phyloP scores from a whole-genome alignment of 306 rosid genomes.

The Sesbania bispinosa region DNA sequence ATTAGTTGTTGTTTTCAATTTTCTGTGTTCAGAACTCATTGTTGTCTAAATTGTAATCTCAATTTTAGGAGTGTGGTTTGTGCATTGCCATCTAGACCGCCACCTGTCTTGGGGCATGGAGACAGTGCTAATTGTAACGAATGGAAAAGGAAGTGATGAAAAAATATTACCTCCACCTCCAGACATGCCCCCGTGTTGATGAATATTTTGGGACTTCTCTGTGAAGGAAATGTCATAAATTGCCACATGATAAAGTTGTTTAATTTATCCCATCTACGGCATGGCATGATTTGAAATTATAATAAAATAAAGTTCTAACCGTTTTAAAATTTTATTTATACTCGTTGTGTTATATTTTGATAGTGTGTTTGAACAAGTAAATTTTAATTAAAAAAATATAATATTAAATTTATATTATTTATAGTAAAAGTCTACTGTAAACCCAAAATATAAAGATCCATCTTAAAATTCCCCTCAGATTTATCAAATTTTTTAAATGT shows the following conservation, averaged over 20 bases:
- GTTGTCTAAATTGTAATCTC: not conserved
- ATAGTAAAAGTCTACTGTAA: no score
- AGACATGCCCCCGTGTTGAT: slow-evolving; percentile 56
- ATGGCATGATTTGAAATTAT: no score
- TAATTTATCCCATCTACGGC: no score
- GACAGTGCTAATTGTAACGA: slow-evolving; percentile 18
- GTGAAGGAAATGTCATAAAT: not conserved
- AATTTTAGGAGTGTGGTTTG: slow-evolving; percentile 53
- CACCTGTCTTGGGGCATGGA: slow-evolving; percentile 35
- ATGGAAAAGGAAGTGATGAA: slow-evolving; percentile 27
- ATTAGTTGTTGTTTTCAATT: not conserved
- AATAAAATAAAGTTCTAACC: no score
- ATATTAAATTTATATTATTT: no score
- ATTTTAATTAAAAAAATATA: no score
- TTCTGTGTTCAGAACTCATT: not conserved
- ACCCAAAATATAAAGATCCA: no score
- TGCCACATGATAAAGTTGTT: not conserved
- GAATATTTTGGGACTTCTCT: not conserved
- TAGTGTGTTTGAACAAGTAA: no score
- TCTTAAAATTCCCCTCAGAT: no score
- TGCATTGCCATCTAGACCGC: slow-evolving; percentile 29
- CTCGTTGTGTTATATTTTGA: no score
- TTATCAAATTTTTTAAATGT: no score
- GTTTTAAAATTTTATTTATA: no score
- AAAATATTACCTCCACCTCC: slow-evolving; percentile 44